Conservation (phyloP, 2,329 filamentous ascomycete species). For the Samsoniella hepiali region DNA sequence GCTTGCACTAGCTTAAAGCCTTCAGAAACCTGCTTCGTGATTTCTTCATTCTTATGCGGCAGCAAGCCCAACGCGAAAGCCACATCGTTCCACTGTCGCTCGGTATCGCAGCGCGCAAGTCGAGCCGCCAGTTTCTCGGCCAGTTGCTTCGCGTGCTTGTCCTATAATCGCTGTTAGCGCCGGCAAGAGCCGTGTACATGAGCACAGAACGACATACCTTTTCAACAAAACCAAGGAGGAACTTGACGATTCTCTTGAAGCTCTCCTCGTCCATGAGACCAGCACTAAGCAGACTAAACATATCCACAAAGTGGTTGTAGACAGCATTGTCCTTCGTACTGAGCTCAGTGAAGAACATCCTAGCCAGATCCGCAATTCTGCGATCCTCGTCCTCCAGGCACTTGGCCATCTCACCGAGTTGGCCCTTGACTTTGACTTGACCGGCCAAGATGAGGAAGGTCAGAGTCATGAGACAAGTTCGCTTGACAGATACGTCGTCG, state of each 20-base stretch:
- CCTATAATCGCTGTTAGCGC: conserved; percentile 49
- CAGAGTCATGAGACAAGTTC: conserved; percentile 96
- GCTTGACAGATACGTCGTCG: conserved; percentile 82
- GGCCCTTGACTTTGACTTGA: conserved; percentile 98
- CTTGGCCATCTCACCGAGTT: conserved; percentile 98
- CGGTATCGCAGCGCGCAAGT: conserved; percentile 79
- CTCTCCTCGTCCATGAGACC: conserved; percentile 79
- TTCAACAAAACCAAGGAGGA: conserved; percentile 92
- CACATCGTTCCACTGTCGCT: conserved; percentile 97
- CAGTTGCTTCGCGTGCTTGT: conserved; percentile 94
- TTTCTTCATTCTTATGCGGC: conserved; percentile 91
- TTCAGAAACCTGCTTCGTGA: conserved; percentile 69
- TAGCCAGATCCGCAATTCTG: conserved; percentile 84
- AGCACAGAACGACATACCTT: conserved; percentile 61
- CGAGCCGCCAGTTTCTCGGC: conserved; percentile 88
- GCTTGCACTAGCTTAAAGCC: conserved; percentile 72
- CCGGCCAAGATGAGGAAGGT: conserved; percentile 96
- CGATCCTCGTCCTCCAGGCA: conserved; percentile 96
- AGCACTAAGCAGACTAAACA: conserved; percentile 90
- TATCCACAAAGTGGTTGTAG: conserved; percentile 99
- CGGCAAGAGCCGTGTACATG: conserved; percentile 6
- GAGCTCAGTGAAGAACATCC: conserved; percentile 98
- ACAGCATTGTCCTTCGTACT: conserved; percentile 98
- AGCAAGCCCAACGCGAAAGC: conserved; percentile 85
- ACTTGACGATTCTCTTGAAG: conserved; percentile 83